phyloP scores from a whole-genome alignment of 805 yeast genomes.

The Millerozyma miso region DNA sequence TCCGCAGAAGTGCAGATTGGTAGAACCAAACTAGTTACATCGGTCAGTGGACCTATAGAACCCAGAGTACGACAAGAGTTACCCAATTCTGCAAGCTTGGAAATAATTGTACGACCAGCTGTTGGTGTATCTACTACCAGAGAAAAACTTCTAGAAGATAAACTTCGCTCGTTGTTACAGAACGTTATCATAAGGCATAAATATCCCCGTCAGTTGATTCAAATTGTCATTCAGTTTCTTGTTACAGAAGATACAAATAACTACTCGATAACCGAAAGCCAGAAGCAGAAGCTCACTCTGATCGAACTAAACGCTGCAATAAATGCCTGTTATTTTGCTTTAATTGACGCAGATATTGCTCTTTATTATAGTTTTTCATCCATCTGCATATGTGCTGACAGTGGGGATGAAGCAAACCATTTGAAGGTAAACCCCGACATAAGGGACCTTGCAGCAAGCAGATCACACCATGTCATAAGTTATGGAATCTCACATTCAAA shows the following conservation, averaged over 20 bases:
- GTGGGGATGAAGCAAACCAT: constrained; percentile 20
- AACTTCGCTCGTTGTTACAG: constrained; percentile 56
- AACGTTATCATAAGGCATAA: constrained; percentile 55
- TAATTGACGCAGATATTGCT: constrained; percentile 77
- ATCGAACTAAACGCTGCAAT: constrained; percentile 61
- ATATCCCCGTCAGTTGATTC: constrained; percentile 70
- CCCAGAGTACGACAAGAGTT: constrained; percentile 77
- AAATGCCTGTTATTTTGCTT: constrained; percentile 70
- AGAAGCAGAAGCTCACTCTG: constrained; percentile 29
- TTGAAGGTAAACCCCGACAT: constrained; percentile 40
- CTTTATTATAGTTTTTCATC: constrained; percentile 61
- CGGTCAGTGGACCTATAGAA: constrained; percentile 91
- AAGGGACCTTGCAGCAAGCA: constrained; percentile 37
- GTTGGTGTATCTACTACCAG: constrained; percentile 70
- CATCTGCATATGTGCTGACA: constrained; percentile 26
- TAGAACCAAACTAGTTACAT: constrained; percentile 56
- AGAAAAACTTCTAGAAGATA: constrained; percentile 73
- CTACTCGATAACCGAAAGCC: constrained; percentile 6
- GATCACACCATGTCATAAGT: constrained; percentile 64
- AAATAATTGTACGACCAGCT: constrained; percentile 74
- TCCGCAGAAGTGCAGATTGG: constrained; percentile 58
- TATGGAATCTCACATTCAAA: constrained; percentile 49
- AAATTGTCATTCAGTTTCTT: constrained; percentile 39
- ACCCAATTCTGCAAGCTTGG: constrained; percentile 74
- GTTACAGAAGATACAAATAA: constrained; percentile 20